phyloP scores from a whole-genome alignment of 2,329 filamentous ascomycete species.

The Chalaropsis thielavioides region DNA sequence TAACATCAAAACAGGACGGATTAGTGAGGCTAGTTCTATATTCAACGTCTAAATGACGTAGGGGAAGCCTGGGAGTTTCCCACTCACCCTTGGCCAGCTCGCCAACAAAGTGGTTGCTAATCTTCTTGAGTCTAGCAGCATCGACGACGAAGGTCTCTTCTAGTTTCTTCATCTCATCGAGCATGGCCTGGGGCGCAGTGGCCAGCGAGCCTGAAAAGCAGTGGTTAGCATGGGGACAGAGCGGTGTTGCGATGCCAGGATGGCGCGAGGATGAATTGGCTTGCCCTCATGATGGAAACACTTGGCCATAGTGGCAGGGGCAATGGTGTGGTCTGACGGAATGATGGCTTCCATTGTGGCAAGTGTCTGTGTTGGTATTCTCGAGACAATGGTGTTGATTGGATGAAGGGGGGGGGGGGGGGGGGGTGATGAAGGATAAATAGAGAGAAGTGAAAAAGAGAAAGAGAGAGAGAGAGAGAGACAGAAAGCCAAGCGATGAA shows the following conservation, averaged over 20 bases:
- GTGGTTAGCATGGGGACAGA: neutral
- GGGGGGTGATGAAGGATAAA: neutral
- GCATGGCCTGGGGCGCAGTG: conserved; percentile 75
- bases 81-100: conserved; percentile 70
- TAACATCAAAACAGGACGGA: neutral
- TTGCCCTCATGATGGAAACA: conserved; percentile 17
- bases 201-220: conserved; percentile 60
- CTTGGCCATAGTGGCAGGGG: conserved; percentile 16
- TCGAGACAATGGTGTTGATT: neutral
- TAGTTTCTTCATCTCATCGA: conserved; percentile 64
- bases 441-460: neutral
- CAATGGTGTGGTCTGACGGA: conserved; percentile 16
- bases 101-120: conserved; percentile 75
- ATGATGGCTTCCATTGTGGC: conserved; percentile 11
- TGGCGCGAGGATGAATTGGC: neutral
- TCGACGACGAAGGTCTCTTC: conserved; percentile 75
- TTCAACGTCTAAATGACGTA: neutral
- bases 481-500: neutral
- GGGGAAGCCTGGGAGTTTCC: neutral
- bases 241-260: neutral
- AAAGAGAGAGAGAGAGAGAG: neutral
- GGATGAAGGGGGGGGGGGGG: neutral
- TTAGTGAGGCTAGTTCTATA: neutral
- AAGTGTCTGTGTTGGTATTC: neutral
- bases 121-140: conserved; percentile 67